Percentiles rank a stretch among this genome's conserved stretches.
Evolutionary conservation across 2,329 filamentous ascomycete species (phyloP).

Genomic region (Biscogniauxia sp.): DNA sequence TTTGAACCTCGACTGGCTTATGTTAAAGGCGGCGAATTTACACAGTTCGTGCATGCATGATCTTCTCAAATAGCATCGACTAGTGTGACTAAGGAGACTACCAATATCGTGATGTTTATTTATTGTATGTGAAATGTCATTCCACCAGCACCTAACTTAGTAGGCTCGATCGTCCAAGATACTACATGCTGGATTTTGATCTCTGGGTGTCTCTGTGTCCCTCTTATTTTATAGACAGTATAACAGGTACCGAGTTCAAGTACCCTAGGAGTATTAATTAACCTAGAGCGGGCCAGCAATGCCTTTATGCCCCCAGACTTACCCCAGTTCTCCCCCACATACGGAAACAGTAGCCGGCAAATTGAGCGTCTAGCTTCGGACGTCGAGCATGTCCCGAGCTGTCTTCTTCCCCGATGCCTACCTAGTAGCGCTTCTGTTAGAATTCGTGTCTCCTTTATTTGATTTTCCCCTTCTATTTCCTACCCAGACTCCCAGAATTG

Average conservation of each 20-base stretch:
- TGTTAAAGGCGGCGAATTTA: background rate
- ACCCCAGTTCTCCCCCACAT: constrained; percentile 19
- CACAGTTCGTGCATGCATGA: background rate
- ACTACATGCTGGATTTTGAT: no score
- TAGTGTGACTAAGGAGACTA: background rate
- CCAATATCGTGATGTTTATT: no score
- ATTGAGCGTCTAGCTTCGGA: constrained; percentile 14
- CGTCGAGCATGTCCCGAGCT: background rate
- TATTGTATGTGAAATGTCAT: no score
- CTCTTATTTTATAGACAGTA: background rate
- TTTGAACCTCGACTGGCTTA: background rate
- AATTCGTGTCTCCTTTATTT: background rate
- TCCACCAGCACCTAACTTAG: background rate
- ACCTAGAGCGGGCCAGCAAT: no score
- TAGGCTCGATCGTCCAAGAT: no score
- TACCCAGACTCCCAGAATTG: no score
- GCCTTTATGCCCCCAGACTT: constrained; percentile 1
- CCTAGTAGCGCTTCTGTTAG: background rate
- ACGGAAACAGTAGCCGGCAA: constrained; percentile 26
- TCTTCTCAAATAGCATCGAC: background rate
- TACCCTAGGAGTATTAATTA: background rate
- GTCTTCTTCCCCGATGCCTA: background rate
- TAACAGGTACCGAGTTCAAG: background rate
- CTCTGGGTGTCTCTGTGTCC: no score
- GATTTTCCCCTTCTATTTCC: background rate